These are phyloP conservation scores for Auricularia auricula-judae DNA, from an alignment of 768 basidiomycete genomes.

Conservation along the genomic window DNA sequence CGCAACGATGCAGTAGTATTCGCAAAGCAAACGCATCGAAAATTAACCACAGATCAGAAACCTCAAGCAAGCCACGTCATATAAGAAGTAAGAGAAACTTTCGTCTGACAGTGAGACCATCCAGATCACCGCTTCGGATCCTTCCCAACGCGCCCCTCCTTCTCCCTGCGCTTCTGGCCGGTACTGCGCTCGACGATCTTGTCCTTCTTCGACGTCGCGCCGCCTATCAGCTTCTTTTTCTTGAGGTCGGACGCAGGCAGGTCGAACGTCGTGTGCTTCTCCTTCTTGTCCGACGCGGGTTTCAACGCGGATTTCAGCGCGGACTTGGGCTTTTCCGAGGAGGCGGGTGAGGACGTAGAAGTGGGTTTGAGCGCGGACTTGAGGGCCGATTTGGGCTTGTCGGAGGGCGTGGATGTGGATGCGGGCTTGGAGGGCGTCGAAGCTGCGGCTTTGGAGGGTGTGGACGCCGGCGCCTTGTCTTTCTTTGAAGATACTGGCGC, in stretches of 20 bases:
- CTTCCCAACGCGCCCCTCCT: slow-evolving; percentile 21
- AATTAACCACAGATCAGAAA: too few relatives aligned
- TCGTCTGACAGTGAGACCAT: too few relatives aligned
- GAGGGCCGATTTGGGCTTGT: slow-evolving; percentile 11
- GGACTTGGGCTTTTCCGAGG: neutral
- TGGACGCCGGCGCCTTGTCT: neutral
- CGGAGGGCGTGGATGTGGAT: slow-evolving; percentile 3
- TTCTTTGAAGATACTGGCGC: neutral
- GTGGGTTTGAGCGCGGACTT: slow-evolving; percentile 9
- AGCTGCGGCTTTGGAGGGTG: slow-evolving; percentile 7
- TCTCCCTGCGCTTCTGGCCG: slow-evolving; percentile 34
- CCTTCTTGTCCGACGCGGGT: neutral
- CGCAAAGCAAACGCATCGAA: too few relatives aligned
- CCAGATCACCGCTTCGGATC: too few relatives aligned
- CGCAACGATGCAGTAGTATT: too few relatives aligned
- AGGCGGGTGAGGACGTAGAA: neutral
- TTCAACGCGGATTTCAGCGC: neutral
- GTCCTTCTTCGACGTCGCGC: slow-evolving; percentile 51
- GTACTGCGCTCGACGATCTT: slow-evolving; percentile 25
- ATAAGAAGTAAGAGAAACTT: too few relatives aligned
- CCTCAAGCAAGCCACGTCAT: too few relatives aligned
- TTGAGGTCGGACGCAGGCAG: slow-evolving; percentile 36
- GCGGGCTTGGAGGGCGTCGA: slow-evolving; percentile 2
- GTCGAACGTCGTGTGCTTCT: neutral
- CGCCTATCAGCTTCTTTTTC: slow-evolving; percentile 34